Evolutionary conservation across 2,329 filamentous ascomycete genomes (phyloP).

Genomic region (Beauveria scarabaeidicola): DNA sequence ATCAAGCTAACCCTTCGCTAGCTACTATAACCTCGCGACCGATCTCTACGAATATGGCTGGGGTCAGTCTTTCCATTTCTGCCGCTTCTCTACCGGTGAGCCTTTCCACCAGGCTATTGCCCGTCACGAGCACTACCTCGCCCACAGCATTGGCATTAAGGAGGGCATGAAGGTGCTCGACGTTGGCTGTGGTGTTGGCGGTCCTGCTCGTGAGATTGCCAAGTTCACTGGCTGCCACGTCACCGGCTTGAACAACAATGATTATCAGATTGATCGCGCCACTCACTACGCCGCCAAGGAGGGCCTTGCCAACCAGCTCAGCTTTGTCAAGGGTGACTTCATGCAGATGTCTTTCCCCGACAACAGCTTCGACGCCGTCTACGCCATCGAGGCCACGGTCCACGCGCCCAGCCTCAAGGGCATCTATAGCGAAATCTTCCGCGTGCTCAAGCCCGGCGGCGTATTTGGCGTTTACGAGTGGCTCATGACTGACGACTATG

Average conservation of each 20-base stretch:
- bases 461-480: conserved; percentile 93
- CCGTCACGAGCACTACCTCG: conserved; percentile 96
- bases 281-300: conserved; percentile 76
- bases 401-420: conserved; percentile 81
- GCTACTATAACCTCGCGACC: conserved; percentile 95
- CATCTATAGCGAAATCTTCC: conserved; percentile 85
- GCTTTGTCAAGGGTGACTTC: conserved; percentile 78
- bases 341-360: conserved; percentile 87
- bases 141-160: conserved; percentile 76
- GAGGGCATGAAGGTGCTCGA: conserved; percentile 86
- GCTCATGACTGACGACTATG: conserved; percentile 93
- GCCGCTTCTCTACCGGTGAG: conserved; percentile 81
- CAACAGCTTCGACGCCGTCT: conserved; percentile 83
- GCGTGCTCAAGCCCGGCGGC: conserved; percentile 88
- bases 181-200: conserved; percentile 94
- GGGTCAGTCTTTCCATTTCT: conserved; percentile 96
- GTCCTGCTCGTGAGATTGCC: conserved; percentile 89
- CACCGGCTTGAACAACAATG: conserved; percentile 57
- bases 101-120: conserved; percentile 85
- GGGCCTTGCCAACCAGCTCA: conserved; percentile 68
- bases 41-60: conserved; percentile 96
- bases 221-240: conserved; percentile 89
- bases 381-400: conserved; percentile 89
- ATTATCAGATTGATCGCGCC: conserved; percentile 97
- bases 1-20: conserved; percentile 25